Evolutionary conservation across 371 early-diverging fungal species (phyloP).

Genomic region (Basidiobolus heterosporus): DNA sequence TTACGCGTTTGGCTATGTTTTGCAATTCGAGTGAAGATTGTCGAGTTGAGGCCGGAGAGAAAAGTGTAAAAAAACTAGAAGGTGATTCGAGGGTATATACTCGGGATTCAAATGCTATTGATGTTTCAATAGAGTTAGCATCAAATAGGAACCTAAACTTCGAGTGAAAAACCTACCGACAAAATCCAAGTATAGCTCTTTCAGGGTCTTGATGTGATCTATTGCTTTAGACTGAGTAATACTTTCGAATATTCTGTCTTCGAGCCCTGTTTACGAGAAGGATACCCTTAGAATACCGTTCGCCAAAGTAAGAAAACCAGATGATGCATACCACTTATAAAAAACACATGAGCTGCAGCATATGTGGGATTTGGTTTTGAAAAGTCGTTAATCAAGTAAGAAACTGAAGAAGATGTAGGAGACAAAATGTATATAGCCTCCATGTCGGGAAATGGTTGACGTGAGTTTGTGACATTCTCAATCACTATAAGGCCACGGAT

Average conservation of each 20-base stretch:
- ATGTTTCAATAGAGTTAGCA: neutral
- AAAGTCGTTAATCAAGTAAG: conserved; percentile 67
- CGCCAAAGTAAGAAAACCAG: neutral
- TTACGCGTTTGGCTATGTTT: conserved; percentile 44
- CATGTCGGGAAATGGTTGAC: conserved; percentile 69
- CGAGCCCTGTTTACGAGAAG: conserved; percentile 13
- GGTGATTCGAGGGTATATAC: conserved; percentile 65
- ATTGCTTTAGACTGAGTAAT: conserved; percentile 35
- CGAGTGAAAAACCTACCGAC: conserved; percentile 19
- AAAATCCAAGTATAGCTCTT: conserved; percentile 66
- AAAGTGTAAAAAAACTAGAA: conserved; percentile 34
- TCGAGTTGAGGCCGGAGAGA: conserved; percentile 23
- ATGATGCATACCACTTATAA: conserved; percentile 20
- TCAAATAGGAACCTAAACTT: conserved; percentile 6
- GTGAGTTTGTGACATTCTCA: conserved; percentile 57
- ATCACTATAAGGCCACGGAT: conserved; percentile 20
- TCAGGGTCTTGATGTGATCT: conserved; percentile 42
- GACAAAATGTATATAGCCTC: conserved; percentile 85
- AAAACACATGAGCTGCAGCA: conserved; percentile 62
- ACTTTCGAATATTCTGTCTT: conserved; percentile 34
- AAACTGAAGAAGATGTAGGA: conserved; percentile 59
- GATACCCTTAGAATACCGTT: neutral
- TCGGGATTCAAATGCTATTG: conserved; percentile 55
- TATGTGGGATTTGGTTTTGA: conserved; percentile 33
- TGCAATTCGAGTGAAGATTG: conserved; percentile 24